A percentile compares a stretch with the other conserved stretches of the same genome.
These are phyloP conservation scores for Leccinum variicolor DNA, from an alignment of 768 basidiomycete genomes.

Conservation along the genomic window DNA sequence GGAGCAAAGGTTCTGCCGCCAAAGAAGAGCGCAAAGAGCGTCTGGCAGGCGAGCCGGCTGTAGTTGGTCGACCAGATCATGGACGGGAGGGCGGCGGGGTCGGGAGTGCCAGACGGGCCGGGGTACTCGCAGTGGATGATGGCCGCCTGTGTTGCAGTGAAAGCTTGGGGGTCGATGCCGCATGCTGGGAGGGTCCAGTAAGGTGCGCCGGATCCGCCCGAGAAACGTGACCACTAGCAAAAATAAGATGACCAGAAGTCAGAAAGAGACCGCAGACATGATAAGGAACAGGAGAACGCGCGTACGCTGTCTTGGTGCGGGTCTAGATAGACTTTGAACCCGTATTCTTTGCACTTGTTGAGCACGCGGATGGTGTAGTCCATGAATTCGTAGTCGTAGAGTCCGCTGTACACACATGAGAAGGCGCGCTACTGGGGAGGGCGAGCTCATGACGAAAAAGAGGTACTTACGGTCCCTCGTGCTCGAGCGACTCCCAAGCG, in stretches of 20 bases:
- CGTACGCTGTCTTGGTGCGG: conserved; percentile 94
- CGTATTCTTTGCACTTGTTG: conserved; percentile 88
- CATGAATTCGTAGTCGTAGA: conserved; percentile 89
- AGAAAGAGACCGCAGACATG: not conserved
- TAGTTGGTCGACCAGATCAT: conserved; percentile 99
- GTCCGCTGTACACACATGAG: conserved; percentile 50
- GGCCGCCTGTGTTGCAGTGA: conserved; percentile 82
- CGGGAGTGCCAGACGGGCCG: conserved; percentile 43
- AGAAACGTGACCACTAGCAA: conserved; percentile 88
- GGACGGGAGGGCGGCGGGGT: conserved; percentile 75
- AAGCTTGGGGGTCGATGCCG: conserved; percentile 81
- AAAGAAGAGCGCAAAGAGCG: conserved; percentile 93
- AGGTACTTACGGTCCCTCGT: conserved; percentile 85
- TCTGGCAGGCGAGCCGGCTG: conserved; percentile 81
- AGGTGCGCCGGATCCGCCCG: conserved; percentile 91
- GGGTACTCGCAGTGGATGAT: conserved; percentile 91
- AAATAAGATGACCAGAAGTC: not conserved
- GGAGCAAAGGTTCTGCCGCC: conserved; percentile 89
- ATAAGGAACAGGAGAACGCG: conserved; percentile 11
- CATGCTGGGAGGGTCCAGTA: conserved; percentile 92
- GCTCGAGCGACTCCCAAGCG: conserved; percentile 96
- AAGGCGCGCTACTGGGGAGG: not conserved
- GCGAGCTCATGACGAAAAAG: not conserved
- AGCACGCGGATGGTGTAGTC: conserved; percentile 86
- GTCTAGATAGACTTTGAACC: conserved; percentile 90